Evolutionary conservation across 805 yeast genomes (phyloP).

Genomic region (Barnettozyma vustinii): DNA sequence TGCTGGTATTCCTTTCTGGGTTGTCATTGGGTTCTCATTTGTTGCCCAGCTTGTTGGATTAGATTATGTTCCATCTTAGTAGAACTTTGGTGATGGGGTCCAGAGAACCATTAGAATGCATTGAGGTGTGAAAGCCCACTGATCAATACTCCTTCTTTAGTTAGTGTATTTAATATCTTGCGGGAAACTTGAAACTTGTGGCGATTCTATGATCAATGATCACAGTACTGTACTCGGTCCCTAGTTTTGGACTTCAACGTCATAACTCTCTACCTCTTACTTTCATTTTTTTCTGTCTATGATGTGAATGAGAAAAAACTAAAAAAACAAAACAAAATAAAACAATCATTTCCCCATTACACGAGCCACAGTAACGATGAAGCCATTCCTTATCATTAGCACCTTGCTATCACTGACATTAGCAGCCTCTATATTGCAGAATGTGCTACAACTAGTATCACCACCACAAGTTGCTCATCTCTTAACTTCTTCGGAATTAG

Average conservation of each 20-base stretch:
- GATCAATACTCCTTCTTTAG: too few species aligned
- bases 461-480: not conserved
- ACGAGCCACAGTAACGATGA: not conserved
- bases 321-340: not conserved
- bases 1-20: constrained; percentile 67
- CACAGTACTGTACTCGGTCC: too few species aligned
- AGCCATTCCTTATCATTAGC: not conserved
- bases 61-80: constrained; percentile 8
- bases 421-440: constrained; percentile 6
- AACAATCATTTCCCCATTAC: not conserved
- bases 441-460: not conserved
- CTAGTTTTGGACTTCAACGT: too few species aligned
- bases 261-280: too few species aligned
- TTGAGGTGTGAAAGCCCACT: too few species aligned
- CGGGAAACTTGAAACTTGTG: too few species aligned
- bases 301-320: not conserved
- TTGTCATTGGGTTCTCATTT: constrained; percentile 33
- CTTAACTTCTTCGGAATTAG: constrained; percentile 1
- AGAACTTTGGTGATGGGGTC: not conserved
- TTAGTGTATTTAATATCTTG: too few species aligned
- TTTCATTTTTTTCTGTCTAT: too few species aligned
- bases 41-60: constrained; percentile 13
- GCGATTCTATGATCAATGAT: too few species aligned
- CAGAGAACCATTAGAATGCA: too few species aligned
- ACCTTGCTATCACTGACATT: not conserved